Evolutionary conservation across 805 yeast genomes (phyloP), one percentile per base, ranked within the genome.

Genomic region (Wickerhamomyces chaumierensis): DNA sequence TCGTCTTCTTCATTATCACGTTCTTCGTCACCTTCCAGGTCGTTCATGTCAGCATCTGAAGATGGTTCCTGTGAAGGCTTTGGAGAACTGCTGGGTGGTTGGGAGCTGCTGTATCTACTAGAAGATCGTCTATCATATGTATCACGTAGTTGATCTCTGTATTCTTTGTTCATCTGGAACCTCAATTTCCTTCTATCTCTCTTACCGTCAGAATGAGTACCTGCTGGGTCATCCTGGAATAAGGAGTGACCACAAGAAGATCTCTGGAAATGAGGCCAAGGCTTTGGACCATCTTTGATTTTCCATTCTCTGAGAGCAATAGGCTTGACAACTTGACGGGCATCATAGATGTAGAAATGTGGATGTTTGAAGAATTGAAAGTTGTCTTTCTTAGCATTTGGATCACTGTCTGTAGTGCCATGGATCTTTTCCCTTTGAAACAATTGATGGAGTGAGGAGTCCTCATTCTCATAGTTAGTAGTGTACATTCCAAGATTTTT

Each of bases 371-470:
- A 84, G 56, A 83, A 83, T 52, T 80, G 78, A 51, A 81, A 73
- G 55, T 90, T 96, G 49, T 84, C 95, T 40, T 95, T 67, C 47
- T 71, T 77, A 2, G 94, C 92, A 44, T 68, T 71, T 12, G 94
- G 92, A 56, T 88, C 96, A 47, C 95, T 73, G 57, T 88, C 96
- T 29, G 81, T 72, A 1, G 95, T 82, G 12, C 96, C 96, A 55
- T 75, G 78, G 13, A 84, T 60, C 51, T 84, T 84, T 54, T 92
- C 98, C 52, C 85, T 87, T 45, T 78, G 77, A 49, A 90, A 68
- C 35, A 80, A 60, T 23, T 65, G 63, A 27, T 64, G 59, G n/a
- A 40, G 19, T 39, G 23, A 13, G 12, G 34, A 39, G 15, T 35
- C 42, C 11, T 37, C 39, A 3, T 38, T 38, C 16, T 40, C 41